These are phyloP conservation scores for Hymenoscyphus albidus DNA, from an alignment of 2,329 filamentous ascomycete genomes.

Conservation along the genomic window DNA sequence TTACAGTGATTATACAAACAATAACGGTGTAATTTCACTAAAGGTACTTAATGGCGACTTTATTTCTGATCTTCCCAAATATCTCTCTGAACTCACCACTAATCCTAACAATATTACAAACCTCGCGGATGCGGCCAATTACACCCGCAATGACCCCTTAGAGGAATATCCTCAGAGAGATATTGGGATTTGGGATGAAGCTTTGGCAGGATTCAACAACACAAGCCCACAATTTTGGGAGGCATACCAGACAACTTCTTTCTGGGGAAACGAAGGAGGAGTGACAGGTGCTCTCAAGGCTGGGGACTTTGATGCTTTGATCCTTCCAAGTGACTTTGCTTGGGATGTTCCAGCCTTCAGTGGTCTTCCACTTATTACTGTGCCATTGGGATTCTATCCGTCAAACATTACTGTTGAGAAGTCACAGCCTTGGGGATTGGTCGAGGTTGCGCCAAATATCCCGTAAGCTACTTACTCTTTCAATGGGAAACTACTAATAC, in stretches of 20 bases:
- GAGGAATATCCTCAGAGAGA: constrained; percentile 41
- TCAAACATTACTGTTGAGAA: constrained; percentile 41
- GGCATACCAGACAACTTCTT: constrained; percentile 48
- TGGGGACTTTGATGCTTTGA: constrained; percentile 52
- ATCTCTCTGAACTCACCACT: constrained; percentile 50
- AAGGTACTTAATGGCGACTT: constrained; percentile 58
- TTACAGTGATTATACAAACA: constrained; percentile 39
- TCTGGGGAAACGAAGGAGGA: constrained; percentile 47
- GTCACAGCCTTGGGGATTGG: constrained; percentile 45
- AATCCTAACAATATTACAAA: constrained; percentile 13
- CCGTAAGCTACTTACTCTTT: constrained; percentile 29
- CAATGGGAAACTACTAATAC: constrained; percentile 7
- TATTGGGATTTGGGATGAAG: constrained; percentile 51
- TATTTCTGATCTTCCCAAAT: constrained; percentile 50
- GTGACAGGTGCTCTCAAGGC: constrained; percentile 58
- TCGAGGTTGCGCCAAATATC: constrained; percentile 49
- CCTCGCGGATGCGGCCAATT: constrained; percentile 16
- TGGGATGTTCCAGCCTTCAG: constrained; percentile 65
- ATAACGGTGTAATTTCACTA: constrained; percentile 28
- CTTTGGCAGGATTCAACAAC: constrained; percentile 52
- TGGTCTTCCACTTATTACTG: constrained; percentile 66
- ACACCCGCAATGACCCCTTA: constrained; percentile 13
- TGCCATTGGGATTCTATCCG: constrained; percentile 58
- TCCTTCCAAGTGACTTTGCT: constrained; percentile 53
- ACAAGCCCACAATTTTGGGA: constrained; percentile 53